Percentiles rank a stretch among this genome's conserved stretches.
phyloP scores from a whole-genome alignment of 2,329 filamentous ascomycete species.

The Scolecobasidium constrictum region DNA sequence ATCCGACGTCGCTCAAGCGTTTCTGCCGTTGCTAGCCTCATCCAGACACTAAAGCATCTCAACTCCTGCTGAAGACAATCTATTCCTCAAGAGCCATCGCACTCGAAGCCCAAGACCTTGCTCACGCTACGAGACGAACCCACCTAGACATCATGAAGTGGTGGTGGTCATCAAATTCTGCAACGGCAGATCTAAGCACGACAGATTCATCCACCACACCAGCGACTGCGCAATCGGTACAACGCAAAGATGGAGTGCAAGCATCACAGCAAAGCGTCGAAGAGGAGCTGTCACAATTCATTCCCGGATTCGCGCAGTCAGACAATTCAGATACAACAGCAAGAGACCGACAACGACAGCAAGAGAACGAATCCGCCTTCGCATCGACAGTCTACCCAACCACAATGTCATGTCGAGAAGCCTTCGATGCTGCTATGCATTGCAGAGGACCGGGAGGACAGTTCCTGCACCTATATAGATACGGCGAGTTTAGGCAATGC shows the following conservation, averaged over 20 bases:
- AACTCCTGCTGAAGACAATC: too few species aligned
- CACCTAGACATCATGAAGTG: background rate
- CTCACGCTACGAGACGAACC: too few species aligned
- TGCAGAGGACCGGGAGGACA: slow-evolving; percentile 88
- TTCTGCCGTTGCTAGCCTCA: too few species aligned
- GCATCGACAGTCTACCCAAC: background rate
- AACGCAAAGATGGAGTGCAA: background rate
- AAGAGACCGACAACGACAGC: background rate
- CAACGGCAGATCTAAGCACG: background rate
- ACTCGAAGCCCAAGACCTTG: too few species aligned
- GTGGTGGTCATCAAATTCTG: background rate
- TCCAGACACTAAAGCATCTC: too few species aligned
- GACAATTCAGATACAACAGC: background rate
- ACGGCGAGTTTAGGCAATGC: slow-evolving; percentile 67
- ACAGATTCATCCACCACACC: background rate
- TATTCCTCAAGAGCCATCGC: too few species aligned
- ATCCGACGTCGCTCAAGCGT: too few species aligned
- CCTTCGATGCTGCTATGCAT: slow-evolving; percentile 90
- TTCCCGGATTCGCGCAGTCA: slow-evolving; percentile 6
- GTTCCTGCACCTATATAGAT: slow-evolving; percentile 83
- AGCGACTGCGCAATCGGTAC: background rate
- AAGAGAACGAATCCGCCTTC: background rate
- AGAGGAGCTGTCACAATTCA: slow-evolving; percentile 4
- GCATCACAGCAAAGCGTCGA: background rate
- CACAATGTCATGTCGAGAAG: slow-evolving; percentile 79